Conservation (phyloP, 371 early-diverging fungal species). For the Mortierella polycephala region DNA sequence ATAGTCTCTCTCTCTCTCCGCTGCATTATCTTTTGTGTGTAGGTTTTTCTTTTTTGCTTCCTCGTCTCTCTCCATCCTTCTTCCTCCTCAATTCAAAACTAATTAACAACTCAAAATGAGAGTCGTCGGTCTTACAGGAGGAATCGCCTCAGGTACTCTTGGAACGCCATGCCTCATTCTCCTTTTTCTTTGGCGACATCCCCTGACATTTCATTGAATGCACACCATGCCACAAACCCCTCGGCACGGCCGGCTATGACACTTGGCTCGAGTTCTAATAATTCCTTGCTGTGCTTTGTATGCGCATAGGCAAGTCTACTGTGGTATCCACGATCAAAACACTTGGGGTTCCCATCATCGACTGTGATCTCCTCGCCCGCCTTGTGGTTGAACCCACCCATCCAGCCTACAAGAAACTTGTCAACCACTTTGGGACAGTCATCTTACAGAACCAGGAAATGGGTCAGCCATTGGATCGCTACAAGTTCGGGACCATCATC, state of each 20-base stretch:
- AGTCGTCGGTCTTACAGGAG: constrained; percentile 91
- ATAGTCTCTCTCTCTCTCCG: neutral
- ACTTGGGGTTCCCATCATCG: constrained; percentile 82
- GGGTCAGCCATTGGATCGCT: constrained; percentile 70
- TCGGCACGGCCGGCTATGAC: too few relatives aligned
- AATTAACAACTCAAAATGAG: constrained; percentile 66
- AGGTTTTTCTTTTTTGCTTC: neutral
- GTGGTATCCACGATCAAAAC: constrained; percentile 74
- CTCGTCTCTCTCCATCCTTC: neutral
- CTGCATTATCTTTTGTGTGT: neutral
- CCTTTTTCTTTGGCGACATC: neutral
- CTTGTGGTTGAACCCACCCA: constrained; percentile 86
- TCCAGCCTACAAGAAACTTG: constrained; percentile 75
- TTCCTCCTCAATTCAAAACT: neutral
- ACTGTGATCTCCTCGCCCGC: constrained; percentile 92
- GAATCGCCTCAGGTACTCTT: constrained; percentile 85
- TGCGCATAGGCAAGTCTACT: constrained; percentile 79
- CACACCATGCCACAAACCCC: neutral
- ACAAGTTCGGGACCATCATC: constrained; percentile 82
- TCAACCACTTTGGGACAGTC: constrained; percentile 79
- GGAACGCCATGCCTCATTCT: neutral
- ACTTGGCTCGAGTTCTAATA: too few relatives aligned
- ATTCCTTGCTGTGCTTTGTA: neutral
- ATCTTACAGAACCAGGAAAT: constrained; percentile 68
- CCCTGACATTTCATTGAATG: neutral